phyloP scores from a whole-genome alignment of 2,329 filamentous ascomycete genomes.

The Monosporascus sp. region DNA sequence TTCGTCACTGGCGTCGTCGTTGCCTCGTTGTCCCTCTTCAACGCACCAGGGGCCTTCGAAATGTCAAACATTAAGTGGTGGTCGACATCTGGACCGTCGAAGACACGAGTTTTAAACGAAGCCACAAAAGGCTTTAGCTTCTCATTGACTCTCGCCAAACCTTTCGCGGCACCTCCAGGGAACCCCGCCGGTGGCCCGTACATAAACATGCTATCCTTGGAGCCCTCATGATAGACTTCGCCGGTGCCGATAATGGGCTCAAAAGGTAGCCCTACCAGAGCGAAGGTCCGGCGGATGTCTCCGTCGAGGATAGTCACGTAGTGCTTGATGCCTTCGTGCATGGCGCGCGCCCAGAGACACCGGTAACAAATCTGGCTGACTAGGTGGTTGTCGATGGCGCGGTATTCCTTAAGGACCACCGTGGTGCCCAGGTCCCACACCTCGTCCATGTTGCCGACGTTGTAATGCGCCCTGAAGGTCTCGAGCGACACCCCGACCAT shows the following conservation, averaged over 20 bases:
- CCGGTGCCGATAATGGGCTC: slow-evolving; percentile 2
- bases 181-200: slow-evolving; percentile 2
- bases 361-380: slow-evolving; percentile 7
- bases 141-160: neutral
- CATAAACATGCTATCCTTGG: slow-evolving; percentile 2
- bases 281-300: slow-evolving; percentile 4
- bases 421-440: slow-evolving; percentile 8
- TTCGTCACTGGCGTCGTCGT: neutral
- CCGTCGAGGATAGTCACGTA: slow-evolving; percentile 6
- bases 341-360: slow-evolving; percentile 2
- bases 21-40: neutral
- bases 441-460: slow-evolving; percentile 1
- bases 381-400: slow-evolving; percentile 3
- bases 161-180: neutral
- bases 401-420: slow-evolving; percentile 3
- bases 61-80: slow-evolving; percentile 8
- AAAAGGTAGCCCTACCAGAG: slow-evolving; percentile 4
- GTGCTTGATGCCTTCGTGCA: slow-evolving; percentile 4
- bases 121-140: neutral
- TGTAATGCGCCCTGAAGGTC: slow-evolving; percentile 1
- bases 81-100: slow-evolving; percentile 3
- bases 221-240: slow-evolving; percentile 6
- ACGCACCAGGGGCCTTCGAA: slow-evolving; percentile 3
- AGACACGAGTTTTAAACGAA: slow-evolving; percentile 1
- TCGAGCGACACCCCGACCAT: slow-evolving; percentile 1